Percentiles rank a stretch among this genome's conserved stretches.
Conservation (phyloP, 2,329 filamentous ascomycete species). For the Ophiostoma tasmaniense region DNA sequence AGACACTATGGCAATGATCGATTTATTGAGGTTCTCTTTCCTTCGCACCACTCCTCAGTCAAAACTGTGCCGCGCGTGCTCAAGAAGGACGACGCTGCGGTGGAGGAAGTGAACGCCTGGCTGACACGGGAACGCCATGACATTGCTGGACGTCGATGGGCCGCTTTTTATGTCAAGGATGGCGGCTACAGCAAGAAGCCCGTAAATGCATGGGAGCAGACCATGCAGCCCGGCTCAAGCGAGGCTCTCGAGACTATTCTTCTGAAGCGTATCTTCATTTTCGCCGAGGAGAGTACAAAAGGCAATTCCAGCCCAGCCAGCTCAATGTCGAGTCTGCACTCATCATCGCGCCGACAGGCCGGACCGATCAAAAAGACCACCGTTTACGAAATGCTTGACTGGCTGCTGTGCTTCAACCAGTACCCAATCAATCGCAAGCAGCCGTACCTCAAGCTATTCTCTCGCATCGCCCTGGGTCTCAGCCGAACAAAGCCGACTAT, state of each 20-base stretch:
- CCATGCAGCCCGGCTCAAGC: slow-evolving; percentile 24
- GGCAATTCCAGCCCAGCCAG: slow-evolving; percentile 19
- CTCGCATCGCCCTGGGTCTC: slow-evolving; percentile 45
- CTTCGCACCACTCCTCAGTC: slow-evolving; percentile 31
- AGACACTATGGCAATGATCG: slow-evolving; percentile 51
- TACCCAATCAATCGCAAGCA: slow-evolving; percentile 37
- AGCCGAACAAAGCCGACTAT: slow-evolving; percentile 42
- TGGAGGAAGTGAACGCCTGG: slow-evolving; percentile 35
- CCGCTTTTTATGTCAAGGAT: slow-evolving; percentile 37
- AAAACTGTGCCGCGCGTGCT: slow-evolving; percentile 23
- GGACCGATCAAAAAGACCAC: slow-evolving; percentile 12
- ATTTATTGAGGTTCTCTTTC: slow-evolving; percentile 48
- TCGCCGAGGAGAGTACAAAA: slow-evolving; percentile 42
- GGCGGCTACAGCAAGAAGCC: slow-evolving; percentile 31
- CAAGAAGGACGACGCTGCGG: slow-evolving; percentile 27
- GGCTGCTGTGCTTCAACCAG: slow-evolving; percentile 37
- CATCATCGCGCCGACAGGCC: slow-evolving; percentile 22
- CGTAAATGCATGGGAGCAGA: slow-evolving; percentile 19
- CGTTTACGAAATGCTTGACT: slow-evolving; percentile 39
- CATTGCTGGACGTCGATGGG: slow-evolving; percentile 41
- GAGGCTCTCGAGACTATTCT: slow-evolving; percentile 25
- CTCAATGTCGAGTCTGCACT: slow-evolving; percentile 5
- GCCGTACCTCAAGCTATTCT: slow-evolving; percentile 48
- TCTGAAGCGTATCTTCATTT: slow-evolving; percentile 43
- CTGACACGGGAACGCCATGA: slow-evolving; percentile 31